Evolutionary conservation across 352 stramenopile species (phyloP).

Genomic region (Globisporangium uncinulatum): DNA sequence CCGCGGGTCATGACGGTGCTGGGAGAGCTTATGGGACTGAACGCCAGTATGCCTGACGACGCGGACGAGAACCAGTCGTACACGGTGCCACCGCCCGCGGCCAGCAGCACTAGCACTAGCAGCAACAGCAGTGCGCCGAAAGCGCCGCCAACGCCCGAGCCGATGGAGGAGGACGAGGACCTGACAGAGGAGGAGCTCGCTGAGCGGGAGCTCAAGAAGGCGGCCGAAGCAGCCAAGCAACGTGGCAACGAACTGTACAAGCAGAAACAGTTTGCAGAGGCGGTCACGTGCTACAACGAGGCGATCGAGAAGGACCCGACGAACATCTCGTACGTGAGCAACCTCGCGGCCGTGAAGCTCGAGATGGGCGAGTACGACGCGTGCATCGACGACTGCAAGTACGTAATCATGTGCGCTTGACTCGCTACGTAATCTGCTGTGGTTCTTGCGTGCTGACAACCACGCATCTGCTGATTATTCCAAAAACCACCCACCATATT

Average conservation of each 20-base stretch:
- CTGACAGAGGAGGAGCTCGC: slow-evolving; percentile 82
- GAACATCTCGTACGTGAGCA: slow-evolving; percentile 97
- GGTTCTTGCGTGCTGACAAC: neutral
- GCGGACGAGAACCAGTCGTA: slow-evolving; percentile 31
- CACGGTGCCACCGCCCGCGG: slow-evolving; percentile 12
- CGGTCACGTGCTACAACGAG: slow-evolving; percentile 94
- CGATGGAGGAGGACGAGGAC: slow-evolving; percentile 66
- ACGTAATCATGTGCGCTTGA: slow-evolving; percentile 12
- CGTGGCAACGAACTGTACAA: slow-evolving; percentile 98
- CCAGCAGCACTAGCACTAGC: neutral
- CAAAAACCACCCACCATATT: neutral
- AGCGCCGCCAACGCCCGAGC: slow-evolving; percentile 45
- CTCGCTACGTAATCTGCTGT: neutral
- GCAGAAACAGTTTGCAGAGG: slow-evolving; percentile 93
- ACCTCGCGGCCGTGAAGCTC: slow-evolving; percentile 97
- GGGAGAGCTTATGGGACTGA: slow-evolving; percentile 79
- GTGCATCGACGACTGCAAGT: slow-evolving; percentile 92
- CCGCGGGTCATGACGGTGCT: slow-evolving; percentile 84
- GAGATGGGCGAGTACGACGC: slow-evolving; percentile 94
- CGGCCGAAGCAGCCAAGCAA: slow-evolving; percentile 90
- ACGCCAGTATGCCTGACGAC: slow-evolving; percentile 62
- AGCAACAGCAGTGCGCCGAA: slow-evolving; percentile 15
- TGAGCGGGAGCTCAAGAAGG: slow-evolving; percentile 49
- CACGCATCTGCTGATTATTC: neutral
- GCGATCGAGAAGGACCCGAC: slow-evolving; percentile 92